A percentile compares a stretch with the other conserved stretches of the same genome.
These are phyloP conservation scores for Magnolia changhungtana DNA, from an alignment of 164 flowering plant species.

Conservation along the genomic window DNA sequence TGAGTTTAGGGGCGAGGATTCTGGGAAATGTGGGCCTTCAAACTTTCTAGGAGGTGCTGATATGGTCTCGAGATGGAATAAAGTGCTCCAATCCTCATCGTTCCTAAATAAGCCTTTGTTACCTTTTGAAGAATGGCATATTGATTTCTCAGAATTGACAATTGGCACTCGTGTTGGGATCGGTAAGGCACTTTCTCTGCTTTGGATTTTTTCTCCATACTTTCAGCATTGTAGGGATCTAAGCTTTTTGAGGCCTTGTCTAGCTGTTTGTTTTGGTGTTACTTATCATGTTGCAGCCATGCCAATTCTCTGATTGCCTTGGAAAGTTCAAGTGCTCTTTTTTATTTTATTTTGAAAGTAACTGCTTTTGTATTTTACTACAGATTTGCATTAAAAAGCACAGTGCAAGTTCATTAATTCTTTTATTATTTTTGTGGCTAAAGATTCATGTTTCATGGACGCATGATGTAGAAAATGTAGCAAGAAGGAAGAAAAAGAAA, in stretches of 20 bases:
- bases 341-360: too few relatives aligned
- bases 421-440: too few relatives aligned
- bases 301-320: too few relatives aligned
- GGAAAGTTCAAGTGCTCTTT: too few relatives aligned
- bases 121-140: slow-evolving; percentile 87
- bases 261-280: not conserved
- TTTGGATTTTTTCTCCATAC: not conserved
- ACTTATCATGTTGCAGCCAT: too few relatives aligned
- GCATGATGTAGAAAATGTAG: too few relatives aligned
- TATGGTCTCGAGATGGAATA: slow-evolving; percentile 75
- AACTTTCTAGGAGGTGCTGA: slow-evolving; percentile 34
- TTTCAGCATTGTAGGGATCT: not conserved
- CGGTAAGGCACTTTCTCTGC: slow-evolving; percentile 43
- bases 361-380: too few relatives aligned
- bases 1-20: slow-evolving; percentile 45
- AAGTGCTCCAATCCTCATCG: slow-evolving; percentile 62
- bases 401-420: too few relatives aligned
- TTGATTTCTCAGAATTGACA: slow-evolving; percentile 87
- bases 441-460: too few relatives aligned
- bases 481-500: too few relatives aligned
- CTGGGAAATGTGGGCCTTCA: slow-evolving; percentile 41
- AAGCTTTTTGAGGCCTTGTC: not conserved
- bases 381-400: too few relatives aligned
- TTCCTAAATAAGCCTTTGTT: slow-evolving; percentile 63
- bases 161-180: slow-evolving; percentile 98